Conservation (phyloP, 2,329 filamentous ascomycete genomes). For the Fusarium sp. region DNA sequence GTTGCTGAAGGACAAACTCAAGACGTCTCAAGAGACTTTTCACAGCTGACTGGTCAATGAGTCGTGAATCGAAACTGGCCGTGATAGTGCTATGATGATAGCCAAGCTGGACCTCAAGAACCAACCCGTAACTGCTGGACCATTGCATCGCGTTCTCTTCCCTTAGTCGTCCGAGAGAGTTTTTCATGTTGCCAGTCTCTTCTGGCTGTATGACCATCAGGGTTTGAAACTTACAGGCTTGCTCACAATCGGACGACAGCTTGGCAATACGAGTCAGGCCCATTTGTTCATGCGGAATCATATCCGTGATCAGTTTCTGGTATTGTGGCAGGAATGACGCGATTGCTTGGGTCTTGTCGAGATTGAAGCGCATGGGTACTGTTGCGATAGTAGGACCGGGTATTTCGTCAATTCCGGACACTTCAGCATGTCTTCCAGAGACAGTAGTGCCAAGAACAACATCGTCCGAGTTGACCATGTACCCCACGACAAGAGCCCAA, state of each 20-base stretch:
- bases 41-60: background rate
- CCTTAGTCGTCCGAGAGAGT: background rate
- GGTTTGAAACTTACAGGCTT: slow-evolving; percentile 17
- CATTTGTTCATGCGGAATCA: slow-evolving; percentile 34
- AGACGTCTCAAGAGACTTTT: background rate
- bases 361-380: slow-evolving; percentile 40
- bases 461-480: slow-evolving; percentile 38
- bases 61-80: no score
- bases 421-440: slow-evolving; percentile 43
- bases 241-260: slow-evolving; percentile 2
- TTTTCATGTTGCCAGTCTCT: background rate
- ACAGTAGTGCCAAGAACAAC: slow-evolving; percentile 46
- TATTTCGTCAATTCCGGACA: slow-evolving; percentile 42
- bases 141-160: background rate
- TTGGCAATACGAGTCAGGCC: slow-evolving; percentile 40
- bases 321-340: slow-evolving; percentile 57
- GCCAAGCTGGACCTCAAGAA: background rate
- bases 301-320: slow-evolving; percentile 30
- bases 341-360: slow-evolving; percentile 51
- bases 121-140: background rate
- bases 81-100: background rate
- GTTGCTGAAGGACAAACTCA: background rate
- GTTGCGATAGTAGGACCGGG: slow-evolving; percentile 54
- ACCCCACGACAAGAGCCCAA: slow-evolving; percentile 45
- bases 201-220: slow-evolving; percentile 24